Base-by-base conservation (phyloP, 1,284 basidiomycete genomes). In the Microbotryomycetes sp. region DNA sequence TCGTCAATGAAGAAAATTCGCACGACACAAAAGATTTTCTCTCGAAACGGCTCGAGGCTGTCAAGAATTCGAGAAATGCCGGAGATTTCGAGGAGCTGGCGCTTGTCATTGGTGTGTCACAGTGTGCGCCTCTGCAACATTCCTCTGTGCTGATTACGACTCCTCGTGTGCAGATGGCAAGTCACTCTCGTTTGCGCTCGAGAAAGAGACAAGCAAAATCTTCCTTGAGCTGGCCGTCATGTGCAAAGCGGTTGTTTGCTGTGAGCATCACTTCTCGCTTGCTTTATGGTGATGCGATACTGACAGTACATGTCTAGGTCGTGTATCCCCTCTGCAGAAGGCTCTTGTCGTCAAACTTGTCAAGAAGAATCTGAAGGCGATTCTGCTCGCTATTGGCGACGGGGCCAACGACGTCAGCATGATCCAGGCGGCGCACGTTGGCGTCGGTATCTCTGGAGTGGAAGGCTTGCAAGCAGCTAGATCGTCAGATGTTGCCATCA, bases 211-310 rank as follows among this genome's bases (percentile, higher is more conserved):
- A 4, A 87, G 89, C 13, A 88, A 89, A 72, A 80, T 82, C 2
- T 97, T 99, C 78, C 79, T 98, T 55, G 92, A 97, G 74, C 79
- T 98, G n/a, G 94, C 94, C 0, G 84, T 97, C 70, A 85, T 97
- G 85, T 98, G 96, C 81, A 97, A 97, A 69, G 93, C 94, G 21
- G 94, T 98, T 47, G 86, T 97, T 48, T 97, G 94, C 76, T 98
- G 94, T 91, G 73, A 71, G 85, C 79, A 6, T 18, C 50, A 46
- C 30, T 30, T 9, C n/a, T 6, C 18, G 29, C 45, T n/a, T 18
- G 16, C 18, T 9, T 6, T 41, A 4, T 9, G 11, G 24, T 1
- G 6, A 4, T 26, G 15, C 6, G 21, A 2, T 13, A 46, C 55
- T 66, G 29, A 56, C 61, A 28, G 3, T 21, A 6, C 16, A 16